Evolutionary conservation across 306 rosid genomes (phyloP), one percentile per base, ranked within the genome.

Genomic region (Quercus variabilis): DNA sequence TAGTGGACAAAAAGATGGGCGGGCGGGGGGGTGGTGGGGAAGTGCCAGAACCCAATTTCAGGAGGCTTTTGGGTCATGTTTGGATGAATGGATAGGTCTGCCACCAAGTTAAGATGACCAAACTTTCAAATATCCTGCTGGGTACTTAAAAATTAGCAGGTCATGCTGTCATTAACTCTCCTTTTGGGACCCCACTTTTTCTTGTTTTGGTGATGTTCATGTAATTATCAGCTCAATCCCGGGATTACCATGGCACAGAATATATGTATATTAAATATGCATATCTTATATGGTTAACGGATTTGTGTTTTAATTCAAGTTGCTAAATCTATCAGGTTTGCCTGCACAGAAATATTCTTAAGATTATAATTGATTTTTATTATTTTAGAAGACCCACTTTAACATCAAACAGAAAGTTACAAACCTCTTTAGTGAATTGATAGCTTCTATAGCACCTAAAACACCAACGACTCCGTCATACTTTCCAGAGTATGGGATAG

Each of bases 381-480:
- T 38, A 64, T 19, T 76, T 41, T 35, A 38, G 5, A 71, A 71
- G 49, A 38, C 68, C 74, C 52, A 46, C 56, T 31, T 75, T 67
- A 56, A 64, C 67, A 57, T 76, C 60, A 25, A 28, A 63, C 52
- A 76, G 74, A 73, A 87, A 79, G 64, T 56, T 26, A 62, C 74
- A 63, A 83, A 92, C 99, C 98, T 92, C 87, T 81, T 92, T 33
- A 92, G 89, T 62, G 85, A 92, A 78, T 89, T 92, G 81, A 95
- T 86, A 80, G 99, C 97, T 90, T 95, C 99, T 83, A 95, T 84
- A 14, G 97, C 99, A n/a, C 99, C 99, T 89, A 95, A 82, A 83
- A 95, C 99, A 64, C 98, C 99, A 71, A 95, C 90, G 62, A 95
- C 98, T 58, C 99, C 99, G 67, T 95, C 99, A 74, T 92, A 95